A percentile compares a stretch with the other conserved stretches of the same genome.
phyloP scores from a whole-genome alignment of 1,284 basidiomycete species.

The Naganishia sp. region DNA sequence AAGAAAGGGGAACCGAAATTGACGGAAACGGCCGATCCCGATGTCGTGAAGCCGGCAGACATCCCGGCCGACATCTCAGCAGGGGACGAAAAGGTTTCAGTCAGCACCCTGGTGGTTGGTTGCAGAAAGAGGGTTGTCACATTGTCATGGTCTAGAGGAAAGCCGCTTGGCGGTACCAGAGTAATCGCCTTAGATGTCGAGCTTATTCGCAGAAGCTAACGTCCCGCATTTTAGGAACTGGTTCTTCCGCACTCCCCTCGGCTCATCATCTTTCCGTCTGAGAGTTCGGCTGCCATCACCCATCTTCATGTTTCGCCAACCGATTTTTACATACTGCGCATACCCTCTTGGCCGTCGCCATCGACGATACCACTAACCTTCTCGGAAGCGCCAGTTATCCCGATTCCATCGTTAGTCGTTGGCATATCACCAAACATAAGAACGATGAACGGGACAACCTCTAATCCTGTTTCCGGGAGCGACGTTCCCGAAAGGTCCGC shows the following conservation, averaged over 20 bases:
- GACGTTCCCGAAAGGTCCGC: not conserved
- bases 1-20: not conserved
- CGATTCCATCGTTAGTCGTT: constrained; percentile 62
- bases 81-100: constrained; percentile 61
- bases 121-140: constrained; percentile 81
- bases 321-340: constrained; percentile 36
- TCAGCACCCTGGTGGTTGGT: constrained; percentile 80
- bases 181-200: constrained; percentile 55
- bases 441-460: constrained; percentile 57
- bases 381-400: constrained; percentile 60
- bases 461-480: constrained; percentile 67
- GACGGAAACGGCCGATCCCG: not conserved
- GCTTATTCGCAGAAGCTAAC: constrained; percentile 12
- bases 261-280: constrained; percentile 43
- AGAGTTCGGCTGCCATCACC: not conserved
- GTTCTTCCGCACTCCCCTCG: constrained; percentile 81
- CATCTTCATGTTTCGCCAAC: constrained; percentile 26
- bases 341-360: constrained; percentile 43
- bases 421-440: not conserved
- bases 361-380: constrained; percentile 62
- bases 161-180: constrained; percentile 67
- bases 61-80: not conserved
- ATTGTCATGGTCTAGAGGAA: constrained; percentile 83
- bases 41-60: constrained; percentile 51
- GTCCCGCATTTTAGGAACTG: constrained; percentile 63